Evolutionary conservation across 2,329 filamentous ascomycete genomes (phyloP), one percentile per base, ranked within the genome.

Genomic region (Alternaria consortialis): DNA sequence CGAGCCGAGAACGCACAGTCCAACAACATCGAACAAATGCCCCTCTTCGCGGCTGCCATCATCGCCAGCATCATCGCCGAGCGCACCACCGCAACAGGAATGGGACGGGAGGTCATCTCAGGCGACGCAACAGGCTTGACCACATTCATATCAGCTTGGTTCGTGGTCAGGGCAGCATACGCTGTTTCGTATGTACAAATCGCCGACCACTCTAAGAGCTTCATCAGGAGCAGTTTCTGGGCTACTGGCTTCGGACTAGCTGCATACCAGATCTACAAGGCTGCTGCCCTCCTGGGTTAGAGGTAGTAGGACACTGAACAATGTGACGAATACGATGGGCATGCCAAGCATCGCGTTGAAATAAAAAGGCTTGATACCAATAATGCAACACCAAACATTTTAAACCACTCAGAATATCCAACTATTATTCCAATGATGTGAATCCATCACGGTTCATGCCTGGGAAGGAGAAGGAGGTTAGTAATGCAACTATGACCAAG

Each of bases 1-100:
- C 70, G 71, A 29, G 70, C 71, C 11, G 70, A 74, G 42, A 69
- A 64, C 50, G 69, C 70, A 1, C 70, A 73, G 15, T 62, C 59
- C 27, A 74, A 74, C 56, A 71, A 66, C 31, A 17, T 65, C 4
- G 71, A 74, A 55, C 69, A 73, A 51, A 48, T 74, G 32, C 70
- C 71, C 9, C 53, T 74, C 3, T 74, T 73, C 39, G 70, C 68
- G 3, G 52, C 58, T 1, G 71, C 71, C 2, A 56, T 74, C 2
- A 53, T 74, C 9, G 68, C 71, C 1, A 72, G 69, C 23, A 50
- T 74, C 8, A 8, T 73, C 2, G 71, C 71, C n/a, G 69, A 65
- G 63, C 66, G 69, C 53, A 64, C 60, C 20, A 68, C 66, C 2
- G 62, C 57, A 4, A 67, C 42, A 13, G 66, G 70, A 0, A 32